These are phyloP conservation scores for Claviceps sp. DNA, from an alignment of 2,329 filamentous ascomycete genomes.

Conservation along the genomic window DNA sequence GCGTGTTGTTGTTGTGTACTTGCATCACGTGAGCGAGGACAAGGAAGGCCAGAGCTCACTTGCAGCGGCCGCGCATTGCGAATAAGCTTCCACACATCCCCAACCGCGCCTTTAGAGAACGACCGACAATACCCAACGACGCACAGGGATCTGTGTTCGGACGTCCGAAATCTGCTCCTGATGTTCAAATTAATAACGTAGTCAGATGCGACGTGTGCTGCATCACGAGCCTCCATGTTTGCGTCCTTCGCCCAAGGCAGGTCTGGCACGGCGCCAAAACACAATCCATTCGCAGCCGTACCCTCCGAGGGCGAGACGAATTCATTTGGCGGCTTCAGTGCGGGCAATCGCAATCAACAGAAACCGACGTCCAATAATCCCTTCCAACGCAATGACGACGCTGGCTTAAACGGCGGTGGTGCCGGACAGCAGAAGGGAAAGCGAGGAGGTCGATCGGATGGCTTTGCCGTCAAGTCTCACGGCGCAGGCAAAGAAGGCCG, in stretches of 20 bases:
- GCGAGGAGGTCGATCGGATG: constrained; percentile 11
- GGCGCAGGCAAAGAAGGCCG: constrained; percentile 4
- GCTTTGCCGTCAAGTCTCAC: constrained; percentile 7
- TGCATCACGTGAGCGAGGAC: constrained; percentile 4
- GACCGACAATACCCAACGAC: not conserved
- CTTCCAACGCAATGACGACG: constrained; percentile 15
- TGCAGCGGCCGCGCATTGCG: not conserved
- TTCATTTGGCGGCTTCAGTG: constrained; percentile 19
- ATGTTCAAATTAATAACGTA: constrained; percentile 20
- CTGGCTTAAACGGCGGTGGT: constrained; percentile 13
- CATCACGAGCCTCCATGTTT: constrained; percentile 27
- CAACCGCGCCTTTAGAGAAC: not conserved
- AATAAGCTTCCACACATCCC: constrained; percentile 4
- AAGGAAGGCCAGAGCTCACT: not conserved
- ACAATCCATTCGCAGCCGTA: constrained; percentile 21
- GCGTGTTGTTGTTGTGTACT: not conserved
- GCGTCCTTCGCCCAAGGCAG: constrained; percentile 23
- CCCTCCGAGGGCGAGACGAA: constrained; percentile 2
- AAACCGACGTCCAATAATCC: constrained; percentile 15
- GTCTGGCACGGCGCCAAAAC: constrained; percentile 20
- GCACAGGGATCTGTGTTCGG: not conserved
- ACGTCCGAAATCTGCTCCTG: constrained; percentile 8
- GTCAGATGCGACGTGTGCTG: constrained; percentile 27
- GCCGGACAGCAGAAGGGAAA: constrained; percentile 10
- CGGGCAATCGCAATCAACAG: constrained; percentile 16